Evolutionary conservation across 805 yeast species (phyloP), one percentile per base, ranked within the genome.

Genomic region (Yarrowia osloensis): DNA sequence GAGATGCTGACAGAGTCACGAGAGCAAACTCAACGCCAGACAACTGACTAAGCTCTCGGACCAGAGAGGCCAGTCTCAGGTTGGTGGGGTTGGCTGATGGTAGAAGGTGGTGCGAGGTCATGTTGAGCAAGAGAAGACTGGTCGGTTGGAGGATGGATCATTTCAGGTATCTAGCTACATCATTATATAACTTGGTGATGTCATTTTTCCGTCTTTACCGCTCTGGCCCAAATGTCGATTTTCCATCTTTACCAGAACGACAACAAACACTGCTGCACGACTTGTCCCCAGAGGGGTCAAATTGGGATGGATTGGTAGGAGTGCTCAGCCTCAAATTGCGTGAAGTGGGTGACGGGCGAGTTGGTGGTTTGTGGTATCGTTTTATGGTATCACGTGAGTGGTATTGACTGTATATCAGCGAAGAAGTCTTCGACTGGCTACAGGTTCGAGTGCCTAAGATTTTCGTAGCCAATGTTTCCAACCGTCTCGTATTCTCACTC

Each of bases 131-230:
- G n/a, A n/a, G n/a, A 24, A 40, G 44, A 40, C 44, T 40, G 44
- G 44, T 40, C 40, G 40, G 37, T 33, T 35, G 8, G n/a, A n/a
- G n/a, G n/a, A n/a, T n/a, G n/a, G n/a, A n/a, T n/a, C n/a, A n/a
- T n/a, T n/a, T n/a, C n/a, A 21, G 24, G 26, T 13, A 13, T 44
- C 13, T 4, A 2, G 15, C 1, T 13, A 13, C 49, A 24, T 44
- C 8, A 13, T 57, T 57, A 39, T 57, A 57, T 57, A 57, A 9
- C 49, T 28, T 9, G 21, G 19, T 12, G 21, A 13, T 57, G 63
- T 40, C 28, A 13, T 4, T 8, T 39, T 39, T 57, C n/a, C 63
- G 39, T 57, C 63, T 57, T 40, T 39, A 40, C 63, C 7, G 31
- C 6, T 28, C 31, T 28, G 11, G 31, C 31, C 7, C 44, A 3